Conservation (phyloP, 2,329 filamentous ascomycete species). For the Phaeophleospora eucalypticola region DNA sequence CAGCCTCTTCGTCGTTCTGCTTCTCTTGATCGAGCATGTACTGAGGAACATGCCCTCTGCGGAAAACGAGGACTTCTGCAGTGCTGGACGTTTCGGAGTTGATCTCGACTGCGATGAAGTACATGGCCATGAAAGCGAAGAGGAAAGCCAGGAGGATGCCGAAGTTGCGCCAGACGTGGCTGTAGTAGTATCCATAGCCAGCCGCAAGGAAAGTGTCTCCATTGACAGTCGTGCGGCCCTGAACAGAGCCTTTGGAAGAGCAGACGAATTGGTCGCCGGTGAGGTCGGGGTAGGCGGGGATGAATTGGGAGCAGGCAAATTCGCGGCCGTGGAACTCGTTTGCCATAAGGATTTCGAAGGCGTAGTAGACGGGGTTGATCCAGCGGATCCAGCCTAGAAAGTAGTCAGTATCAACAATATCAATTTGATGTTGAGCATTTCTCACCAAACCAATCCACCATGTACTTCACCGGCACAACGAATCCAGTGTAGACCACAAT, state of each 20-base stretch:
- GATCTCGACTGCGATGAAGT: constrained; percentile 61
- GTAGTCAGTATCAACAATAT: not conserved
- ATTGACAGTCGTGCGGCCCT: constrained; percentile 36
- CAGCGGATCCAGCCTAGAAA: constrained; percentile 24
- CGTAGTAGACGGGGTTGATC: constrained; percentile 60
- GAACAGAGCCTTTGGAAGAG: constrained; percentile 36
- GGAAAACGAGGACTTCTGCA: constrained; percentile 66
- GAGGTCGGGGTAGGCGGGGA: constrained; percentile 36
- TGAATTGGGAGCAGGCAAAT: constrained; percentile 34
- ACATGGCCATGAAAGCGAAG: constrained; percentile 59
- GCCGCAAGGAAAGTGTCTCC: constrained; percentile 36
- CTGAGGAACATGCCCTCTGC: constrained; percentile 39
- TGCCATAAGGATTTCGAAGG: constrained; percentile 57
- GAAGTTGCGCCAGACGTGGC: constrained; percentile 54
- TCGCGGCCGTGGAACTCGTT: constrained; percentile 48
- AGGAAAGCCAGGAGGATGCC: constrained; percentile 64
- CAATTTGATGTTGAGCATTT: constrained; percentile 27
- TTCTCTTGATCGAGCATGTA: constrained; percentile 36
- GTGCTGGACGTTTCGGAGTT: constrained; percentile 61
- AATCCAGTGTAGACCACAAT: constrained; percentile 62
- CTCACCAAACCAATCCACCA: constrained; percentile 56
- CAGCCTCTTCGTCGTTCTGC: constrained; percentile 35
- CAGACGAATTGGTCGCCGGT: constrained; percentile 36
- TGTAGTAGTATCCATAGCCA: constrained; percentile 39
- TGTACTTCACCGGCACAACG: constrained; percentile 27